Evolutionary conservation across 495 filamentous ascomycete species (phyloP), one percentile per base, ranked within the genome.

Genomic region (Podospora comata): DNA sequence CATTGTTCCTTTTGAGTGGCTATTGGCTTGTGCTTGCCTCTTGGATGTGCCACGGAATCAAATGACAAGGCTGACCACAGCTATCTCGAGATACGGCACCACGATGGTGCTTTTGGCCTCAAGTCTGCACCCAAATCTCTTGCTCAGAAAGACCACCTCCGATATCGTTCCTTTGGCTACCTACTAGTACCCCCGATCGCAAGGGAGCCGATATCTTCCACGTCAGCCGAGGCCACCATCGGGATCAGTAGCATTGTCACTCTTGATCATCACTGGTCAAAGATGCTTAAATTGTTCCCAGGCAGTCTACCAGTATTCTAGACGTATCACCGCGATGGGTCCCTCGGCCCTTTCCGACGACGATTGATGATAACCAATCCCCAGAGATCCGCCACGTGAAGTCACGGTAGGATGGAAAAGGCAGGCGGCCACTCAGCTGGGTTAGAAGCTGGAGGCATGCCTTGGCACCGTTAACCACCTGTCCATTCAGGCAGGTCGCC

Each of bases 401-500:
- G 59, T 20, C 27, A 55, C 59, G 20, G 59, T 67, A 67, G 62
- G 13, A 57, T n/a, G 28, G 16, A 70, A 70, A 57, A 20, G 68
- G 65, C 62, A 70, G 65, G 68, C 56, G 65, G 19, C 60, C 44
- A 65, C 9, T 28, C 39, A 39, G 27, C 59, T 32, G 5, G 23
- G 20, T 28, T 18, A 61, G 23, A 28, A 44, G 34, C 15, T 5
- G 23, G 23, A 5, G 55, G 62, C 60, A n/a, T 13, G 60, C 9
- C 68, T 66, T 70, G 59, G 68, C 63, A 16, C 9, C 13, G 13
- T 28, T 23, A 53, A 63, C 61, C 68, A 65, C 60, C 65, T 70
- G 65, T 67, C 69, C 69, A 67, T 70, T 70, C 65, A 65, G 69
- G 69, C 60, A 70, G 69, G 65, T 70, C 56, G 44, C 15, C 56